These are phyloP conservation scores for Plantago ovata DNA, from an alignment of 257 asterid species.

Conservation along the genomic window DNA sequence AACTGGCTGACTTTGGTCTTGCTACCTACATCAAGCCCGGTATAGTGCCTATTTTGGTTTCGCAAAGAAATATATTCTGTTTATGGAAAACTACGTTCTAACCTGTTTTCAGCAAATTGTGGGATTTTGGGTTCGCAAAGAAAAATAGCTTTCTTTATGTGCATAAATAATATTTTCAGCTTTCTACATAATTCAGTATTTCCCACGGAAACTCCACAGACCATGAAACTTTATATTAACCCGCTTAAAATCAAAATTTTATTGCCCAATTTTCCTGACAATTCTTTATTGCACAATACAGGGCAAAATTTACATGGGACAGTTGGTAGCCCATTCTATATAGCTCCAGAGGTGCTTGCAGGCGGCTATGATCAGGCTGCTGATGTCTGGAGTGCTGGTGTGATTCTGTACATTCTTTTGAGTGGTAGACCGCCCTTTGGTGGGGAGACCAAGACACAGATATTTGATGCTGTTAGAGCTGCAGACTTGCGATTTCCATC, in stretches of 20 bases:
- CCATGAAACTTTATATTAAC: too few species aligned
- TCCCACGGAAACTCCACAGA: not conserved
- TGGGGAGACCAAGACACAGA: constrained; percentile 70
- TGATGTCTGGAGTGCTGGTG: constrained; percentile 87
- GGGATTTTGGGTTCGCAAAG: not conserved
- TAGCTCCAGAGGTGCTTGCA: constrained; percentile 78
- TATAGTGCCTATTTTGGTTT: not conserved
- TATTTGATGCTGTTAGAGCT: constrained; percentile 72
- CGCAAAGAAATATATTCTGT: not conserved
- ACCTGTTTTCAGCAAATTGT: not conserved
- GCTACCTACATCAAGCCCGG: constrained; percentile 69
- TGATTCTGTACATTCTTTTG: constrained; percentile 73
- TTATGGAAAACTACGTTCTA: not conserved
- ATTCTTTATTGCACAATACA: constrained; percentile 24
- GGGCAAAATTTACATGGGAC: constrained; percentile 64
- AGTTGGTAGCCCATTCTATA: constrained; percentile 84
- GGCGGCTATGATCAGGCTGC: constrained; percentile 80
- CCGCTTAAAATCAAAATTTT: not conserved
- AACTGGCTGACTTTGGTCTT: constrained; percentile 82
- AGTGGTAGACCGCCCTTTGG: constrained; percentile 81
- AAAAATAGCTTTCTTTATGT: not conserved
- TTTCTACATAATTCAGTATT: not conserved
- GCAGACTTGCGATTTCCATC: constrained; percentile 63
- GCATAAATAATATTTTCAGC: not conserved
- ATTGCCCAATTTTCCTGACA: not conserved